Base-by-base conservation (phyloP, 331 rosid genomes). In the Quercus lobata region DNA sequence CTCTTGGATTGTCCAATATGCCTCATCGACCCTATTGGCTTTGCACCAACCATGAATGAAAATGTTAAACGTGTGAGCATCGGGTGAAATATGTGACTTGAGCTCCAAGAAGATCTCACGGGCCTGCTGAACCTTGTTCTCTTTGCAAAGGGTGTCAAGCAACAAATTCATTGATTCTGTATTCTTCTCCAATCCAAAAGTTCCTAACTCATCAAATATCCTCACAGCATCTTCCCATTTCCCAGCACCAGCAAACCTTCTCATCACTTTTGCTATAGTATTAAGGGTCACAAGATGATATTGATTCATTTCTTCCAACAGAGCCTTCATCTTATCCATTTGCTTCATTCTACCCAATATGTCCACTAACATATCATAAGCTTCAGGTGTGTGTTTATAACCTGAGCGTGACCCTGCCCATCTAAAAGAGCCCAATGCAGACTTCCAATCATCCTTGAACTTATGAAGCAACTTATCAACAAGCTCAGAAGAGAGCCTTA, bases 21-120 rank as follows among this genome's bases (percentile, higher is more conserved):
- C 97, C 87, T 95, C 97, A 2, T 95, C 97, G 18, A 91, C 92
- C 21, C 91, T 88, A n/a, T 82, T 75, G 37, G 86, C 63, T 77
- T 95, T 92, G 92, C 96, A 92, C 97, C 97, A 95, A 37, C 98
- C 98, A 37, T 92, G 97, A 76, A 92, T 89, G 65, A 92, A 85
- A 81, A 90, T 93, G 81, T 92, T 95, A 55, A 91, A 92, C 3
- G 97, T 91, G 88, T 85, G 77, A 79, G 91, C 97, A 75, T 84
- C 85, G 1, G 98, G 93, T 7, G 87, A 73, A 73, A 95, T 86
- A 77, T 92, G 86, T 16, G 81, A 83, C 84, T 90, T 95, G 69
- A 92, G 85, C 80, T 92, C 87, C 81, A 84, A 72, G 86, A 85
- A 91, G 44, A 92, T 73, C 7, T 76, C 74, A 1, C 97, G 97